Base-by-base conservation (phyloP, 164 flowering plant genomes). In the Akebia trifoliata region DNA sequence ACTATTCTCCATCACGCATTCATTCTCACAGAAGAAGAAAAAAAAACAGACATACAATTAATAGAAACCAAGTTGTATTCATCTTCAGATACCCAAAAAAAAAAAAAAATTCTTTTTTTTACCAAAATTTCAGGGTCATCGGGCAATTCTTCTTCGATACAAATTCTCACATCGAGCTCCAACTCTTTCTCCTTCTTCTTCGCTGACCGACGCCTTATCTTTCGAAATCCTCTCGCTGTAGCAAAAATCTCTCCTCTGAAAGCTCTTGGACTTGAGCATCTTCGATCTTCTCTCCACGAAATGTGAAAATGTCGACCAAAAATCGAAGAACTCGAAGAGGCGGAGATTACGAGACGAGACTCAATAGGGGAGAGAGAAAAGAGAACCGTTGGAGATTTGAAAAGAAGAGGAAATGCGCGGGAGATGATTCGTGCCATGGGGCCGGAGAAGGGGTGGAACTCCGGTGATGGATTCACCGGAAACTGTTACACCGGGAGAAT, bases 61-160 rank as follows among this genome's bases (percentile, higher is more conserved):
- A 1, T 8, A 38, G 30, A 25, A 10, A 29, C 14, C 14, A 55
- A 15, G 7, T 0, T 8, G 15, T 14, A 26, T 21, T 20, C 9
- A 10, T 17, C 12, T 34, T 47, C 21, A 34, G 3, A 59, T 20
- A 12, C 8, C 18, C 20, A 17, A 49, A 38, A 40, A 59, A 9
- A 14, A 26, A 50, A 50, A 30, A 11, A 28, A 10, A 28, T 6
- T 6, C 22, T 22, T 15, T 7, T 46, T 10, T 22, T 38, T 39
- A 91, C 96, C 88, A 79, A 34, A 54, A 83, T 50, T 69, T 90
- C 97, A 49, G 87, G 74, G 65, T 93, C 99, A 34, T 90, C 83
- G 22, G 97, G 98, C 62, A 90, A 64, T 24, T 78, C 83, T 28
- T 90, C 92, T 55, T 93, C 97, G 5, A 90, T 72, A 65, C 88